Base-by-base conservation (phyloP, 805 yeast species). In the Wickerhamomyces mucosus region DNA sequence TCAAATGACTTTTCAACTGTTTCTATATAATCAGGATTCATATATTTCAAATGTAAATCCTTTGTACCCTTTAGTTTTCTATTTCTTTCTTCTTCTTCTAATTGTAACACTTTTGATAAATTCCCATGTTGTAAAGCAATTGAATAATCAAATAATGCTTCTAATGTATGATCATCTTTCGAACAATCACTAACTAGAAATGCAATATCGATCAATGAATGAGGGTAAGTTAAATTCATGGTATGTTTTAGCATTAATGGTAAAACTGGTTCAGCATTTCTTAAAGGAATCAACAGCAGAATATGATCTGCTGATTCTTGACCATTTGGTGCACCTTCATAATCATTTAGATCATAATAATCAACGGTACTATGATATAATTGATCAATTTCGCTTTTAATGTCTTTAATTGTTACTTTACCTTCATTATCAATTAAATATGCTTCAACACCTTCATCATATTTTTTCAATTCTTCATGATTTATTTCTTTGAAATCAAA, bases 221-320 rank as follows among this genome's bases (percentile, higher is more conserved):
- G 95, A 34, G 82, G 85, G 51, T 84, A 84, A 1, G 94, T 82
- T 56, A 84, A 61, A 53, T 84, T 83, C 89, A 80, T 81, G 56
- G 84, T 59, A 56, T 84, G 82, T 47, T 78, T 77, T 59, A 85
- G 83, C 67, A 86, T 84, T 63, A 83, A 63, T 10, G 92, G 86
- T 39, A 84, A 58, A 15, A 81, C 88, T 18, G 68, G 63, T 45
- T 72, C 80, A 0, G 95, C 94, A 47, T 84, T 78, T 55, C 94
- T 64, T 38, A 84, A 58, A 8, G 95, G 95, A 48, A 84, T 69
- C 38, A 78, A 64, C 31, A 85, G 57, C 34, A 84, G 58, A 11
- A 84, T 74, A 29, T 75, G 69, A 40, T 84, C 94, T 11, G 73
- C 69, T 13, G 65, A 53, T 7, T 42, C 47, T 12, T 51, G 53